Conservation (phyloP, 31 red algal species). For the Asparagopsis taxiformis region DNA sequence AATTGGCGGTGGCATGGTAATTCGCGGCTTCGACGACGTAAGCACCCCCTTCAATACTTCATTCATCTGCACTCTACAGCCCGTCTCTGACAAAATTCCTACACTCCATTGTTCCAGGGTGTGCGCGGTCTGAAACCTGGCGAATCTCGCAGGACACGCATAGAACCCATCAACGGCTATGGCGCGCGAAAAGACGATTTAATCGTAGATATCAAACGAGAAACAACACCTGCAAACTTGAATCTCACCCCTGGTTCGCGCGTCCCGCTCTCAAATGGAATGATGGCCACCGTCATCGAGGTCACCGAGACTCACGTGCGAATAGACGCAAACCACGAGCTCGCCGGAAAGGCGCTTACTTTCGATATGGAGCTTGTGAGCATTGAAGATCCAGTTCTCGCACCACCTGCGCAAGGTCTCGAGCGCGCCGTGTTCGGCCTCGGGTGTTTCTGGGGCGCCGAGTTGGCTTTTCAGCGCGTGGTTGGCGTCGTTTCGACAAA, state of each 20-base stretch:
- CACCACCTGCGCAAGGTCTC: slow-evolving; percentile 7
- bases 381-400: slow-evolving; percentile 36
- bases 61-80: neutral
- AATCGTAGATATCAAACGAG: slow-evolving; percentile 23
- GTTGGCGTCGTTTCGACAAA: slow-evolving; percentile 65
- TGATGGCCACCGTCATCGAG: slow-evolving; percentile 32
- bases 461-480: slow-evolving; percentile 63
- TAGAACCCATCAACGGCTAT: slow-evolving; percentile 52
- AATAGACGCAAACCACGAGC: slow-evolving; percentile 75
- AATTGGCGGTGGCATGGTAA: slow-evolving; percentile 59
- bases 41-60: neutral
- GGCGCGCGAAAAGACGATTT: slow-evolving; percentile 47
- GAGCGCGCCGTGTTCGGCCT: slow-evolving; percentile 70
- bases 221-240: slow-evolving; percentile 23
- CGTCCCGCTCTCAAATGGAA: slow-evolving; percentile 54
- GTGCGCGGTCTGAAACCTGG: slow-evolving; percentile 54
- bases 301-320: slow-evolving; percentile 24
- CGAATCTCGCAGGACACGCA: slow-evolving; percentile 33
- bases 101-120: slow-evolving; percentile 7
- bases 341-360: slow-evolving; percentile 65
- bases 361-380: slow-evolving; percentile 81
- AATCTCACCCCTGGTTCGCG: slow-evolving; percentile 20
- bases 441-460: slow-evolving; percentile 91
- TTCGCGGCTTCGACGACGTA: slow-evolving; percentile 76
- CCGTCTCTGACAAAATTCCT: neutral